Conservation (phyloP, 371 early-diverging fungal species). For the Cokeromyces recurvatus region DNA sequence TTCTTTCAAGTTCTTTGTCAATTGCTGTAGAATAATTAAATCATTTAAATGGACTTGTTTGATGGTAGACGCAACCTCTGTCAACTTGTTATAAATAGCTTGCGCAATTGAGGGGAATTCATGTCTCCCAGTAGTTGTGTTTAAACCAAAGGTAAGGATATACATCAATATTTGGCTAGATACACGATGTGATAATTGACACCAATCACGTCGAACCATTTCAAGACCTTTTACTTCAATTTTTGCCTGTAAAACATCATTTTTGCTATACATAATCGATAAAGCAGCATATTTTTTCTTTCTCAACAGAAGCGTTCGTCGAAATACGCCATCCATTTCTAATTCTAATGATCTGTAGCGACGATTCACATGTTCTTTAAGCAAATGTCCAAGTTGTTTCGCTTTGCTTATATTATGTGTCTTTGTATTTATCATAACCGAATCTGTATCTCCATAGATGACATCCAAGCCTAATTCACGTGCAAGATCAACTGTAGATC, state of each 20-base stretch:
- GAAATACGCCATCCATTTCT: constrained; percentile 94
- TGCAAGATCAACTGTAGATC: constrained; percentile 86
- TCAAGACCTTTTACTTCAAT: constrained; percentile 97
- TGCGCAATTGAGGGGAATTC: too few species aligned
- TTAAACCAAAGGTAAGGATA: too few species aligned
- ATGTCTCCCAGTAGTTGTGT: too few species aligned
- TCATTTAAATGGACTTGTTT: too few species aligned
- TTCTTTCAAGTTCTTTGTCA: too few species aligned
- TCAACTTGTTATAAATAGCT: too few species aligned
- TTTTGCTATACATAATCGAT: constrained; percentile 39
- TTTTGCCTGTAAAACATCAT: constrained; percentile 44
- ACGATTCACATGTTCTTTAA: constrained; percentile 84
- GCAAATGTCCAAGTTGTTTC: constrained; percentile 64
- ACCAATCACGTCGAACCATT: constrained; percentile 96
- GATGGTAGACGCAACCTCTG: too few species aligned
- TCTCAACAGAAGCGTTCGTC: constrained; percentile 88
- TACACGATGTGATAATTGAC: constrained; percentile 78
- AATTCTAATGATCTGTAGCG: constrained; percentile 91
- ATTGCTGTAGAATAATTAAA: too few species aligned
- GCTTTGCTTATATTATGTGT: constrained; percentile 60
- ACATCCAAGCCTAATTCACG: constrained; percentile 72
- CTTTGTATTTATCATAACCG: constrained; percentile 97
- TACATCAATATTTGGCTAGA: too few species aligned
- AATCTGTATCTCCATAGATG: constrained; percentile 99
- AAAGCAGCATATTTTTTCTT: constrained; percentile 99